These are phyloP conservation scores for Aspergillus sp. DNA, from an alignment of 2,329 filamentous ascomycete species.

Conservation along the genomic window DNA sequence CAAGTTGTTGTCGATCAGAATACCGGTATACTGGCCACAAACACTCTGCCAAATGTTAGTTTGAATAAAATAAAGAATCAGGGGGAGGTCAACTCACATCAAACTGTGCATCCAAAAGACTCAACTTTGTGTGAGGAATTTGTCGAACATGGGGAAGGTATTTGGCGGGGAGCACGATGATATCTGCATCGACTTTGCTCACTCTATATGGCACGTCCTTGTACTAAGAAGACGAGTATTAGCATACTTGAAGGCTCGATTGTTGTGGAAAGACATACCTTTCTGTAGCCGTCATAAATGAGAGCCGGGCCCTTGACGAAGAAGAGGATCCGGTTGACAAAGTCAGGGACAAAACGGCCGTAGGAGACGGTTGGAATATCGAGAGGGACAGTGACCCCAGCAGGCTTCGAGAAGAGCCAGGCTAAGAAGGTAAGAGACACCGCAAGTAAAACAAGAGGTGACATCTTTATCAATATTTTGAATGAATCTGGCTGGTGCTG, in stretches of 20 bases:
- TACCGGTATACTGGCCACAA: conserved; percentile 28
- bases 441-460: neutral
- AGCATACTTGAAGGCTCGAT: neutral
- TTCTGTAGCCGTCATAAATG: conserved; percentile 28
- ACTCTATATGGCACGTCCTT: conserved; percentile 27
- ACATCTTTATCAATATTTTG: neutral
- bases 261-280: conserved; percentile 14
- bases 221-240: conserved; percentile 19
- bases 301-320: conserved; percentile 21
- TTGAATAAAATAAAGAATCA: neutral
- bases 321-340: conserved; percentile 28
- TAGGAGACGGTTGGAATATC: conserved; percentile 25
- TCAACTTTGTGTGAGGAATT: conserved; percentile 19
- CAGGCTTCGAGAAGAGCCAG: neutral
- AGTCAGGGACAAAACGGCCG: conserved; percentile 20
- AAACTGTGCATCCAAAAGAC: conserved; percentile 28
- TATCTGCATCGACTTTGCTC: conserved; percentile 29
- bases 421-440: neutral
- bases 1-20: conserved; percentile 25
- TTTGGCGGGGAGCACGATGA: conserved; percentile 27
- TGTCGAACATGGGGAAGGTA: conserved; percentile 27
- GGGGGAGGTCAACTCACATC: conserved; percentile 16
- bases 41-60: conserved; percentile 21
- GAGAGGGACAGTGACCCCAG: neutral
- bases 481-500: neutral